phyloP scores from a whole-genome alignment of 257 asterid genomes.

The Asclepias syriaca region DNA sequence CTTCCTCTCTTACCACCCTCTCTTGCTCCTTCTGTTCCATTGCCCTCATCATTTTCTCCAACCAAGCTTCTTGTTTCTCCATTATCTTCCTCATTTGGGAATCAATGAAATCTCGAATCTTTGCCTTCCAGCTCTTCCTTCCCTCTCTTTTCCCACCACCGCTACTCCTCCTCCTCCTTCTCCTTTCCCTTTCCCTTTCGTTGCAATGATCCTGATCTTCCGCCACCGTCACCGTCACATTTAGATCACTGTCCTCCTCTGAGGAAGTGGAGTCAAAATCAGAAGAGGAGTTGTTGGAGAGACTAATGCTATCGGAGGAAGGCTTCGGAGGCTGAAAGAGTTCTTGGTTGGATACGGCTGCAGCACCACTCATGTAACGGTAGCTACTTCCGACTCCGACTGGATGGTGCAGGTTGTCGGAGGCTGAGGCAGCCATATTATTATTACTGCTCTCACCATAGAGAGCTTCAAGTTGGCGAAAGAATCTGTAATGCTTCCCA shows the following conservation, averaged over 20 bases:
- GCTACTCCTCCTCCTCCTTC: conserved; percentile 24
- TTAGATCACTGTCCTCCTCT: conserved; percentile 39
- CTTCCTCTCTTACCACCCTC: conserved; percentile 61
- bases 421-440: conserved; percentile 21
- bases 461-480: conserved; percentile 95
- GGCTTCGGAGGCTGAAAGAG: conserved; percentile 29
- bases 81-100: conserved; percentile 63
- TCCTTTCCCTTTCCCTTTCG: conserved; percentile 33
- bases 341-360: conserved; percentile 36
- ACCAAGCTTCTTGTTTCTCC: conserved; percentile 82
- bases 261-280: conserved; percentile 51
- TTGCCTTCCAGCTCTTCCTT: conserved; percentile 53
- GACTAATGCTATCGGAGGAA: conserved; percentile 69
- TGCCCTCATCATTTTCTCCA: conserved; percentile 74
- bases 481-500: conserved; percentile 91
- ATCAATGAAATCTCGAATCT: conserved; percentile 67
- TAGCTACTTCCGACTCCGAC: conserved; percentile 16
- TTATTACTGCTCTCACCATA: conserved; percentile 51
- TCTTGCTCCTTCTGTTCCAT: conserved; percentile 80
- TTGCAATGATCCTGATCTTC: background rate
- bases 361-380: conserved; percentile 15
- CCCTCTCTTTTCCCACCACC: conserved; percentile 12
- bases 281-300: conserved; percentile 64
- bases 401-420: conserved; percentile 31
- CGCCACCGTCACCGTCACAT: conserved; percentile 8